Conservation (phyloP, 2,329 filamentous ascomycete species). For the Mycocentrospora acerina region DNA sequence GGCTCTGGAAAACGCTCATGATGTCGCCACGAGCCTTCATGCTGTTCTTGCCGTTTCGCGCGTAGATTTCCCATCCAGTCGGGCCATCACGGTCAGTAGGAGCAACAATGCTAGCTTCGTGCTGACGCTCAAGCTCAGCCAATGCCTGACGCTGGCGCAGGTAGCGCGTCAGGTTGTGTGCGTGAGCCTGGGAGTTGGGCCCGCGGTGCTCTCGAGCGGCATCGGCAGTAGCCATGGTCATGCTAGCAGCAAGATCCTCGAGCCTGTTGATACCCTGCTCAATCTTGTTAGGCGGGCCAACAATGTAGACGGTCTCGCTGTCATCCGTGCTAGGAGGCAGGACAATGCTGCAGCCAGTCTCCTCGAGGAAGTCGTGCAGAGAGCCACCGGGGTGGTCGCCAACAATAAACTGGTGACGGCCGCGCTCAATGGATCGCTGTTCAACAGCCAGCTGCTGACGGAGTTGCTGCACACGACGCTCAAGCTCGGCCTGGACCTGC, state of each 20-base stretch:
- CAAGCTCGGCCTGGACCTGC: slow-evolving; percentile 76
- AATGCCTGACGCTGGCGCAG: slow-evolving; percentile 80
- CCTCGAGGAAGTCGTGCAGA: slow-evolving; percentile 80
- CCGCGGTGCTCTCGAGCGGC: slow-evolving; percentile 78
- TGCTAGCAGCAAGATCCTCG: slow-evolving; percentile 83
- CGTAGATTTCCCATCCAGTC: slow-evolving; percentile 85
- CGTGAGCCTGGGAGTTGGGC: slow-evolving; percentile 73
- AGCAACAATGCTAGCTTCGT: slow-evolving; percentile 85
- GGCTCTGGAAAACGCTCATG: slow-evolving; percentile 69
- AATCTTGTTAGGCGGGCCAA: slow-evolving; percentile 75
- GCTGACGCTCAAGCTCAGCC: slow-evolving; percentile 74
- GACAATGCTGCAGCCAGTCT: slow-evolving; percentile 88
- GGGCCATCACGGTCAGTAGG: slow-evolving; percentile 69
- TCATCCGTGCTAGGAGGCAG: slow-evolving; percentile 75
- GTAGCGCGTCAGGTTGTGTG: slow-evolving; percentile 84
- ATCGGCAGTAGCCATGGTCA: slow-evolving; percentile 83
- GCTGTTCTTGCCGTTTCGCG: slow-evolving; percentile 79
- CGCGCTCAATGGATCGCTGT: slow-evolving; percentile 78
- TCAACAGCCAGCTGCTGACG: slow-evolving; percentile 74
- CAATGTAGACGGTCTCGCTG: slow-evolving; percentile 79
- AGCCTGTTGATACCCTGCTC: slow-evolving; percentile 76
- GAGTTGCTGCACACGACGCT: slow-evolving; percentile 74
- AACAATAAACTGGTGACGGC: slow-evolving; percentile 92
- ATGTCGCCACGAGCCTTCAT: slow-evolving; percentile 75
- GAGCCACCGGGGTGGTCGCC: slow-evolving; percentile 73